A percentile compares a stretch with the other conserved stretches of the same genome.
Evolutionary conservation across 2,329 filamentous ascomycete species (phyloP).

Genomic region (Chaetomiaceae sp.): DNA sequence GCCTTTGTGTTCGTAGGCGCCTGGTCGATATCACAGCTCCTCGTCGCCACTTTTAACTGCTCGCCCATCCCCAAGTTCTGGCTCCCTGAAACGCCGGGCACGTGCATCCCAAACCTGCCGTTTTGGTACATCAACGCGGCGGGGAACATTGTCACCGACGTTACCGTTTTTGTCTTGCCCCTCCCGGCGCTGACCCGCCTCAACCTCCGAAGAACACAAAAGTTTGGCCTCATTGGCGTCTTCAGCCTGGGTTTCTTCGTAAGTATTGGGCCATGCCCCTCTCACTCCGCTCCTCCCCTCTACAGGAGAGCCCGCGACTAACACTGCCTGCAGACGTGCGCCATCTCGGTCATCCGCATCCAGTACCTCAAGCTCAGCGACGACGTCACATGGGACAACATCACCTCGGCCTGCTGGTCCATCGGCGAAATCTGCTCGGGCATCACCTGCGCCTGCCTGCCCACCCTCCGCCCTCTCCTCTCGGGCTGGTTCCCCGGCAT

Average conservation of each 20-base stretch:
- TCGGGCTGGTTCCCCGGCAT: constrained; percentile 17
- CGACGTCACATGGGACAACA: constrained; percentile 37
- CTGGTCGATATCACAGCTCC: constrained; percentile 35
- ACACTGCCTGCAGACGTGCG: constrained; percentile 28
- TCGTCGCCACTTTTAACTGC: constrained; percentile 35
- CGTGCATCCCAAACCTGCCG: constrained; percentile 32
- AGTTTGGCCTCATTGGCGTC: constrained; percentile 32
- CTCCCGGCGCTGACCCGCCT: constrained; percentile 32
- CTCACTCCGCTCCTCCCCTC: not conserved
- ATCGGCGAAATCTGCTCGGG: constrained; percentile 34
- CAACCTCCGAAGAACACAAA: constrained; percentile 33
- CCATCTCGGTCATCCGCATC: constrained; percentile 37
- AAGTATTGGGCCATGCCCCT: constrained; percentile 16
- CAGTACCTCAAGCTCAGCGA: constrained; percentile 32
- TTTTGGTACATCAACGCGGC: constrained; percentile 36
- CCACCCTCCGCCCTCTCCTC: constrained; percentile 30
- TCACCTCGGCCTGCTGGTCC: constrained; percentile 34
- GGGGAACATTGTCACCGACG: constrained; percentile 36
- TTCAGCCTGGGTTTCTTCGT: constrained; percentile 39
- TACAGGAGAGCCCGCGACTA: not conserved
- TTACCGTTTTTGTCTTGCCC: constrained; percentile 34
- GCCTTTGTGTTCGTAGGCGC: constrained; percentile 31
- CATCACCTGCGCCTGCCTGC: constrained; percentile 35
- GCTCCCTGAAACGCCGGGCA: constrained; percentile 27
- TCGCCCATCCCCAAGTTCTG: constrained; percentile 34